Evolutionary conservation across 1,139 yeast genomes (phyloP).

Genomic region (Zhuliangozyma parablackwelliae): DNA sequence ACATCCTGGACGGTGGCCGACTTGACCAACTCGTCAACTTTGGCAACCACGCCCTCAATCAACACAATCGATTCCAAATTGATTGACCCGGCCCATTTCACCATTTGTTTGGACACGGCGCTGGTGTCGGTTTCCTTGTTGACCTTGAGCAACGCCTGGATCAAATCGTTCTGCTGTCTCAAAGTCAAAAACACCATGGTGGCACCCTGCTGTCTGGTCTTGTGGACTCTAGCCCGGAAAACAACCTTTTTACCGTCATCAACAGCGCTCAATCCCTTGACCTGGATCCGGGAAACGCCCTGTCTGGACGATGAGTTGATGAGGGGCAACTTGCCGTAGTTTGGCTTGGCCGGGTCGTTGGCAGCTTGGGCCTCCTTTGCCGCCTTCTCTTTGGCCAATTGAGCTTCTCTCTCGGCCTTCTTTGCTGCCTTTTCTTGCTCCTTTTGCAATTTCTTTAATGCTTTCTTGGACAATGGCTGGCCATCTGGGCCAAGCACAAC

Average conservation of each 20-base stretch:
- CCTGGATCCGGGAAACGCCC: slow-evolving; percentile 53
- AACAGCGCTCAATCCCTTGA: slow-evolving; percentile 52
- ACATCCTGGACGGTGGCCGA: slow-evolving; percentile 89
- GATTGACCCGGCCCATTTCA: slow-evolving; percentile 88
- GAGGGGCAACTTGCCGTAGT: slow-evolving; percentile 87
- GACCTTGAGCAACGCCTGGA: slow-evolving; percentile 80
- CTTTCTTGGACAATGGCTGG: slow-evolving; percentile 91
- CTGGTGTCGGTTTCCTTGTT: slow-evolving; percentile 51
- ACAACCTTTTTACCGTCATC: slow-evolving; percentile 77
- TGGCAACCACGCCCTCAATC: slow-evolving; percentile 78
- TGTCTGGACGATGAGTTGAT: slow-evolving; percentile 72
- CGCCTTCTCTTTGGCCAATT: slow-evolving; percentile 80
- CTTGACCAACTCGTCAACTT: slow-evolving; percentile 82
- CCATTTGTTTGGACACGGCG: slow-evolving; percentile 87
- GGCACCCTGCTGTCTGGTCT: slow-evolving; percentile 92
- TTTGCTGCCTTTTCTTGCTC: slow-evolving; percentile 89
- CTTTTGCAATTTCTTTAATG: slow-evolving; percentile 88
- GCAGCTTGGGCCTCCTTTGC: slow-evolving; percentile 70
- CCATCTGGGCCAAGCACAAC: slow-evolving; percentile 76
- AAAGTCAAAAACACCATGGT: slow-evolving; percentile 86
- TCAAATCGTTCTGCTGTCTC: slow-evolving; percentile 80
- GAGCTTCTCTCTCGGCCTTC: slow-evolving; percentile 90
- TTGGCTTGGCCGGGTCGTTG: slow-evolving; percentile 77
- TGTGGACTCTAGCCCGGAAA: slow-evolving; percentile 92
- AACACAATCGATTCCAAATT: slow-evolving; percentile 87